Conservation (phyloP, 306 rosid species). For the Cicer pinnatifidum region DNA sequence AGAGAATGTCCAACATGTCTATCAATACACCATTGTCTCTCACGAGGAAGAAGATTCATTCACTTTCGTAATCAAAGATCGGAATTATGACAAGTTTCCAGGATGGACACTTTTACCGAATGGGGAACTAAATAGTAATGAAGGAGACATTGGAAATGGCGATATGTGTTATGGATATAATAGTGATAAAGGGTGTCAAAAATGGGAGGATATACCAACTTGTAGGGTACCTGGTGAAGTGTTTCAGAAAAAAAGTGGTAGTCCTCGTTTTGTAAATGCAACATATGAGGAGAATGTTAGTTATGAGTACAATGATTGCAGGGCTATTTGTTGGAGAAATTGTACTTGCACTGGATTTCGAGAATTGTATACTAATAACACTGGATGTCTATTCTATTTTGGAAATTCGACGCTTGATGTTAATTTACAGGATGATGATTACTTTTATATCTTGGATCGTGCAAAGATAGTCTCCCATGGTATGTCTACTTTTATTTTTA, state of each 20-base stretch:
- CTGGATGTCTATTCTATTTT: conserved; percentile 6
- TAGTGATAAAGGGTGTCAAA: conserved; percentile 18
- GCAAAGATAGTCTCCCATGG: neutral
- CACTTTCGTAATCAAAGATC: neutral
- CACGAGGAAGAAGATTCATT: conserved; percentile 24
- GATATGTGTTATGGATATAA: conserved; percentile 37
- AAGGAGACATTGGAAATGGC: conserved; percentile 25
- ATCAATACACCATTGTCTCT: neutral
- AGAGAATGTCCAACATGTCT: neutral
- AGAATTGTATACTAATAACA: neutral
- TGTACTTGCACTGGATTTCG: conserved; percentile 36
- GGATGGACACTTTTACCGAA: neutral
- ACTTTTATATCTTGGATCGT: neutral
- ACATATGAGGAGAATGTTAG: rapidly evolving
- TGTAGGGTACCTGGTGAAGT: conserved; percentile 7
- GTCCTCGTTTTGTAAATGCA: rapidly evolving
- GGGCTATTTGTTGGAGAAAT: conserved; percentile 28
- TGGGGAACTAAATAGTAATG: neutral
- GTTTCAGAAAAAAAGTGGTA: neutral
- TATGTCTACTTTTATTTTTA: no score
- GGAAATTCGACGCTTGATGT: neutral
- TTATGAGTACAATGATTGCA: conserved; percentile 24
- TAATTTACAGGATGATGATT: neutral
- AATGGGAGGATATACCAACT: conserved; percentile 5
- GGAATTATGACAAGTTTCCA: neutral